Evolutionary conservation across 371 early-diverging fungal species (phyloP).

Genomic region (Circinella umbellata): DNA sequence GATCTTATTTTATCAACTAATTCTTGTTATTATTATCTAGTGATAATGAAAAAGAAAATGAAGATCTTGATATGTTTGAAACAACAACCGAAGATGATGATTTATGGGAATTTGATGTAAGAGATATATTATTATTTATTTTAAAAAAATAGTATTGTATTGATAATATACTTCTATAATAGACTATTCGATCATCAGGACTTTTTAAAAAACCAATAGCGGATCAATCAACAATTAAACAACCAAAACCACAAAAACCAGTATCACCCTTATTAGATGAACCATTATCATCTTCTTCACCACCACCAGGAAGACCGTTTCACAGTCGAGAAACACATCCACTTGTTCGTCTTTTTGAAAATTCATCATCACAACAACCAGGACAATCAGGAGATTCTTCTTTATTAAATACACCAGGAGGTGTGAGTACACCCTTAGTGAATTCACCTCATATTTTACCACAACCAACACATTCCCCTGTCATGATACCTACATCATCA

Average conservation of each 20-base stretch:
- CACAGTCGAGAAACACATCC: conserved; percentile 42
- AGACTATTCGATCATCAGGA: conserved; percentile 13
- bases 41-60: conserved; percentile 27
- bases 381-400: conserved; percentile 2
- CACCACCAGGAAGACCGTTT: conserved; percentile 15
- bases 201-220: background rate
- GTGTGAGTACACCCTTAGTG: conserved; percentile 6
- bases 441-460: conserved; percentile 9
- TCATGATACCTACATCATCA: background rate
- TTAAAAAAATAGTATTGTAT: background rate
- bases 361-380: conserved; percentile 12
- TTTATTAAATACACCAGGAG: background rate
- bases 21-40: background rate
- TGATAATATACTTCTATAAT: too few species aligned
- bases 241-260: conserved; percentile 1
- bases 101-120: conserved; percentile 54
- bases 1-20: background rate
- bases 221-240: background rate
- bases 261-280: conserved; percentile 2
- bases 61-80: conserved; percentile 33
- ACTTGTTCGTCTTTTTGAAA: conserved; percentile 48
- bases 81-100: conserved; percentile 30
- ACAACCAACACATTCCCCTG: conserved; percentile 12
- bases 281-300: too few species aligned
- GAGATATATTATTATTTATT: background rate